A percentile compares a stretch with the other conserved stretches of the same genome.
Conservation (phyloP, 805 yeast genomes). For the Saturnispora gosingensis region DNA sequence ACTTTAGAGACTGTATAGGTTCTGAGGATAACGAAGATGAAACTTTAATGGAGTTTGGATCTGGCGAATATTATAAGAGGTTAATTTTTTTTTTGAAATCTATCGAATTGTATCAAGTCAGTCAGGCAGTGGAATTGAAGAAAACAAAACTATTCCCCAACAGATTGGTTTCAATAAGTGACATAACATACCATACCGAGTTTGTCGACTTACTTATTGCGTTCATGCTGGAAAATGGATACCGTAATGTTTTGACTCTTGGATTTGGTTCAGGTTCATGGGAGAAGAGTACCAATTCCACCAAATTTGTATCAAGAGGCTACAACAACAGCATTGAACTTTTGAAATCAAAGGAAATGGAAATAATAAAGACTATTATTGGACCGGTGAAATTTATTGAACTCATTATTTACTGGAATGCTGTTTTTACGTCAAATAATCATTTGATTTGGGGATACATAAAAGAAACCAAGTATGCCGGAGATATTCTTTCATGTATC, state of each 20-base stretch:
- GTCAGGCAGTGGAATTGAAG: not conserved
- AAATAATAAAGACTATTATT: slow-evolving; percentile 28
- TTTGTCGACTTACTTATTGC: slow-evolving; percentile 35
- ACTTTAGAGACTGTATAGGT: not conserved
- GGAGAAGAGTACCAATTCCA: slow-evolving; percentile 20
- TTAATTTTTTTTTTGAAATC: not conserved
- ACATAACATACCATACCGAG: slow-evolving; percentile 22
- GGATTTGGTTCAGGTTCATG: slow-evolving; percentile 32
- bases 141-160: slow-evolving; percentile 3
- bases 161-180: slow-evolving; percentile 6
- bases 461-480: not conserved
- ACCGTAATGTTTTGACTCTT: slow-evolving; percentile 30
- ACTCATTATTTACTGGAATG: slow-evolving; percentile 30
- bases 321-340: slow-evolving; percentile 30
- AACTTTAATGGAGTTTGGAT: slow-evolving; percentile 4
- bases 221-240: slow-evolving; percentile 23
- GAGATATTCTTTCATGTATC: not conserved
- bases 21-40: not conserved
- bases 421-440: slow-evolving; percentile 18
- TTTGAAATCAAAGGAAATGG: slow-evolving; percentile 40
- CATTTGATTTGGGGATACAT: slow-evolving; percentile 20
- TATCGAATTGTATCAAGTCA: not conserved
- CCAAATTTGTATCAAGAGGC: slow-evolving; percentile 10
- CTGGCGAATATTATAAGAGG: slow-evolving; percentile 4
- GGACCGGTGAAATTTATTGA: slow-evolving; percentile 34